Evolutionary conservation across 225 moss, liverwort and hornwort genomes (phyloP).

Genomic region (Sphagnum tenellum): DNA sequence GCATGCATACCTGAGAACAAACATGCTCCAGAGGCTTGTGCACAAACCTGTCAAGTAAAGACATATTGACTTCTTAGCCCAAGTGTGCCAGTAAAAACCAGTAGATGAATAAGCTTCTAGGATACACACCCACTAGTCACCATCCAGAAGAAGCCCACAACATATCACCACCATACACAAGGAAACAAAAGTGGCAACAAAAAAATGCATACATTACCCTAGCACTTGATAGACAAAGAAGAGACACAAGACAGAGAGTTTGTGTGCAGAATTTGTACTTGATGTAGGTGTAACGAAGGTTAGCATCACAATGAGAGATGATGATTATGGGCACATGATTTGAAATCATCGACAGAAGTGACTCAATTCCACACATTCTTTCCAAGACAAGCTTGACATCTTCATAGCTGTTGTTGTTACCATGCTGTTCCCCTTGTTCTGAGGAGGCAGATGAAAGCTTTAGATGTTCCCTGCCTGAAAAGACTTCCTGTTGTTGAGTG

Average conservation of each 20-base stretch:
- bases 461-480: slow-evolving; percentile 15
- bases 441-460: slow-evolving; percentile 5
- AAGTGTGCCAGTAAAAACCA: too few relatives aligned
- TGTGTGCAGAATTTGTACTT: slow-evolving; percentile 20
- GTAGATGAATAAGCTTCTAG: too few relatives aligned
- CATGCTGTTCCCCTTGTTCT: slow-evolving; percentile 27
- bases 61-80: too few relatives aligned
- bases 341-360: slow-evolving; percentile 41
- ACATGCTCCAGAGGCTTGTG: too few relatives aligned
- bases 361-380: slow-evolving; percentile 40
- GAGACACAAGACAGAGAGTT: too few relatives aligned
- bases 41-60: too few relatives aligned
- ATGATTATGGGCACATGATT: slow-evolving; percentile 41
- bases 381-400: slow-evolving; percentile 35
- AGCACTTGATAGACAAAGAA: too few relatives aligned
- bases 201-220: too few relatives aligned
- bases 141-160: too few relatives aligned
- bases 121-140: too few relatives aligned
- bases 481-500: slow-evolving; percentile 20
- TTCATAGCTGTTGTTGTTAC: too few relatives aligned
- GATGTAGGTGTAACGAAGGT: slow-evolving; percentile 47
- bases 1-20: neutral
- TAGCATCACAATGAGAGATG: slow-evolving; percentile 46
- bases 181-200: too few relatives aligned
- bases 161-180: neutral